These are phyloP conservation scores for Trypanosoma melophagium DNA, from an alignment of 208 protist genomes.

Conservation along the genomic window DNA sequence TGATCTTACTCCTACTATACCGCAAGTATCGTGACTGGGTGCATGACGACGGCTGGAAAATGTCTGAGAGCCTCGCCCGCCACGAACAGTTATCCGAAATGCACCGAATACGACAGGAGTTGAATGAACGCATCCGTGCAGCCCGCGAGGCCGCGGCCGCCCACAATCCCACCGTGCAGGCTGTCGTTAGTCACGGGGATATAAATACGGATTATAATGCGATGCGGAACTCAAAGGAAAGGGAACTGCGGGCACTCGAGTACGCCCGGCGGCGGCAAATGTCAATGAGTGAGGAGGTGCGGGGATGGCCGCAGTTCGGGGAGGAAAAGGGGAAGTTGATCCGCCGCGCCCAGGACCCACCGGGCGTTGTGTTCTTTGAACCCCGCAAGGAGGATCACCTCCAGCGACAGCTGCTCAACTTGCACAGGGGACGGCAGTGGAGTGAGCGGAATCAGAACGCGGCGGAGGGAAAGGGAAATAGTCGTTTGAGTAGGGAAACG, in stretches of 20 bases:
- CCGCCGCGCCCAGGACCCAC: slow-evolving; percentile 57
- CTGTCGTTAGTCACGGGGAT: slow-evolving; percentile 17
- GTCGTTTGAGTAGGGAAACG: not conserved
- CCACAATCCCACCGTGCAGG: not conserved
- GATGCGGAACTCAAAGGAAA: slow-evolving; percentile 3
- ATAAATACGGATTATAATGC: slow-evolving; percentile 24
- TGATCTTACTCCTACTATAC: slow-evolving; percentile 59
- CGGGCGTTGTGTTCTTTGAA: slow-evolving; percentile 72
- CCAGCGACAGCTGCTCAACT: slow-evolving; percentile 47
- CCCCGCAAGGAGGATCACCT: slow-evolving; percentile 42
- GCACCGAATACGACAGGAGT: slow-evolving; percentile 68
- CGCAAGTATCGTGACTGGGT: slow-evolving; percentile 66
- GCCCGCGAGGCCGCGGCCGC: slow-evolving; percentile 22
- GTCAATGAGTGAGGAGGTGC: slow-evolving; percentile 45
- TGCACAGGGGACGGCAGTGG: slow-evolving; percentile 28
- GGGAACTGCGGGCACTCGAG: slow-evolving; percentile 56
- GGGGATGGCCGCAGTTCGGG: slow-evolving; percentile 59
- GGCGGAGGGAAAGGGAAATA: not conserved
- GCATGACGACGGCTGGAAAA: slow-evolving; percentile 80
- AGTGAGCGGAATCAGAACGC: slow-evolving; percentile 6
- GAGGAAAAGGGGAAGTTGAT: slow-evolving; percentile 68
- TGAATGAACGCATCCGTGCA: slow-evolving; percentile 54
- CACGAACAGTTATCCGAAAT: slow-evolving; percentile 76
- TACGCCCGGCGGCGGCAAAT: slow-evolving; percentile 66
- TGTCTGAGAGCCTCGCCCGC: slow-evolving; percentile 69